These are phyloP conservation scores for Asclepias syriaca DNA, from an alignment of 257 asterid genomes.

Conservation along the genomic window DNA sequence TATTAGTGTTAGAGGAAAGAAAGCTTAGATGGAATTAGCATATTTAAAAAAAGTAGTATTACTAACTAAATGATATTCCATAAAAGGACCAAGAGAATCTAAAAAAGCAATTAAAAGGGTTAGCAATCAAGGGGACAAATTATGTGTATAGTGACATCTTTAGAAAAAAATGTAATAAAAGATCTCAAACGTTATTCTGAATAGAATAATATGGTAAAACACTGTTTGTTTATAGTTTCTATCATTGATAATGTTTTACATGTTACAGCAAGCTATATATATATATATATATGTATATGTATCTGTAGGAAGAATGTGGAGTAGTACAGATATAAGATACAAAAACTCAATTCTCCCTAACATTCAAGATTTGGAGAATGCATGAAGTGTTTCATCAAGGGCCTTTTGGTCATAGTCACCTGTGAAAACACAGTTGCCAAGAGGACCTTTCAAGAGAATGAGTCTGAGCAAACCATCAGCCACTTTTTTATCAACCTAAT, in stretches of 20 bases:
- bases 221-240: background rate
- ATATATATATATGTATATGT: too few species aligned
- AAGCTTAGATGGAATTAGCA: too few species aligned
- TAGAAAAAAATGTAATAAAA: too few species aligned
- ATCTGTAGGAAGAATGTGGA: background rate
- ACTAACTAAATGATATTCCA: too few species aligned
- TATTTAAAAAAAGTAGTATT: too few species aligned
- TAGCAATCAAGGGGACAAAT: background rate
- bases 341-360: background rate
- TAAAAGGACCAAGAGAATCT: background rate
- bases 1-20: too few species aligned
- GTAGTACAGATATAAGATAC: background rate
- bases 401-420: constrained; percentile 77
- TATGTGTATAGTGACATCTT: too few species aligned
- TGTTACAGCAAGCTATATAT: background rate
- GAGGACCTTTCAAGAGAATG: constrained; percentile 88
- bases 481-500: constrained; percentile 92
- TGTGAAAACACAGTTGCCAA: constrained; percentile 84
- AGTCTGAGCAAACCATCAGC: constrained; percentile 89
- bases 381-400: constrained; percentile 63
- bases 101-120: background rate
- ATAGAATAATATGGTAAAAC: too few species aligned
- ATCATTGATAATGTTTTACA: background rate
- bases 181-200: too few species aligned
- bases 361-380: constrained; percentile 60